Evolutionary conservation across 164 flowering plant species (phyloP).

Genomic region (Umbellularia californica): DNA sequence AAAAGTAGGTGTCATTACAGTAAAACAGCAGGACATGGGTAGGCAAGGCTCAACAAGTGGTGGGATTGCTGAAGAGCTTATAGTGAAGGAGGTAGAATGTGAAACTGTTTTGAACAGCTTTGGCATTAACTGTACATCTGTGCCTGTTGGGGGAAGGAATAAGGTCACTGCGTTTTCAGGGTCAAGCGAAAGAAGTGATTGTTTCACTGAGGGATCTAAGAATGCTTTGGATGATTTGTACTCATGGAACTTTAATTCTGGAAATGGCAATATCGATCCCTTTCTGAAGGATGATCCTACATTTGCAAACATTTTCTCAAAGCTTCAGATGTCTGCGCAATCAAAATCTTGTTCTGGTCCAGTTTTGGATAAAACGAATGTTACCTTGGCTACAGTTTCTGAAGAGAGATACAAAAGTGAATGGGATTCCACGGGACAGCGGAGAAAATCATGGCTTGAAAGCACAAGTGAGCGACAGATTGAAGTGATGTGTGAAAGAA

Average conservation of each 20-base stretch:
- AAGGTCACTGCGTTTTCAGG: constrained; percentile 5
- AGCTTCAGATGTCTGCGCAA: constrained; percentile 34
- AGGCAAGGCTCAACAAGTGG: constrained; percentile 20
- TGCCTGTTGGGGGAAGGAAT: constrained; percentile 2
- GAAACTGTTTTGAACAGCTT: constrained; percentile 45
- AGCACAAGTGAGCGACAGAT: constrained; percentile 40
- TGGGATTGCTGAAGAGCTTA: constrained; percentile 55
- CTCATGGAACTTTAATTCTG: constrained; percentile 44
- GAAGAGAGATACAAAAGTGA: constrained; percentile 25
- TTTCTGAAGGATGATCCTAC: constrained; percentile 22
- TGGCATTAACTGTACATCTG: constrained; percentile 38
- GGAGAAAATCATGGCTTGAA: constrained; percentile 46
- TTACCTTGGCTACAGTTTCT: constrained; percentile 16
- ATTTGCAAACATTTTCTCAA: constrained; percentile 20
- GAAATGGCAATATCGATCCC: constrained; percentile 26
- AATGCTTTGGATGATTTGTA: constrained; percentile 50
- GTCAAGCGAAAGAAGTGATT: constrained; percentile 34
- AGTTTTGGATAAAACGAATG: constrained; percentile 23
- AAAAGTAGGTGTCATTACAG: constrained; percentile 20
- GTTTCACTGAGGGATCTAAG: constrained; percentile 39
- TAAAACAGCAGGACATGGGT: constrained; percentile 10
- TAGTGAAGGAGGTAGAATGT: constrained; percentile 71
- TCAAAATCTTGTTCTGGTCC: constrained; percentile 24
- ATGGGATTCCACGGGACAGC: constrained; percentile 32
- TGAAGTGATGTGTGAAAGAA: constrained; percentile 35